Conservation (phyloP, 345 rosid species). For the Psidium friedrichsthalianum region DNA sequence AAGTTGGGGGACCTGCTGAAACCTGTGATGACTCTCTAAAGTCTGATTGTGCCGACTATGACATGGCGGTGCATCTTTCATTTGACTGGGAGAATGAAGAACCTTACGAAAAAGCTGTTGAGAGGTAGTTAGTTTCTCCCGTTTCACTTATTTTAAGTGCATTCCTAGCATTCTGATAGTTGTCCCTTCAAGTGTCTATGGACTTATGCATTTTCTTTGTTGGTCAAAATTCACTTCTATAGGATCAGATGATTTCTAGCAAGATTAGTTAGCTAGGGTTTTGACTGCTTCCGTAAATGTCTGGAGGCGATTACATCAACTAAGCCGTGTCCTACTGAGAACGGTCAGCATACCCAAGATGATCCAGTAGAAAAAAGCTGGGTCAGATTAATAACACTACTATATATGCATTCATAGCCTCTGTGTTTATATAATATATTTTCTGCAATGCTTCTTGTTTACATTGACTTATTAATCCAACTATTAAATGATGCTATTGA, state of each 20-base stretch:
- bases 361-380: background rate
- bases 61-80: constrained; percentile 66
- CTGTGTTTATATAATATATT: background rate
- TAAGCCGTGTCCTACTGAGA: background rate
- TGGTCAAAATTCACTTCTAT: background rate
- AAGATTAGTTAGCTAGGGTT: background rate
- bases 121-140: constrained; percentile 30
- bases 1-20: constrained; percentile 30
- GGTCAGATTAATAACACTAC: background rate
- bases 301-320: background rate
- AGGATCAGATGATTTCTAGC: background rate
- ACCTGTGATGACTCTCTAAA: constrained; percentile 20
- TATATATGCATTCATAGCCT: background rate
- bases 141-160: background rate
- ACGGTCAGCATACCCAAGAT: background rate
- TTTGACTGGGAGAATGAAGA: constrained; percentile 91
- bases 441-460: background rate
- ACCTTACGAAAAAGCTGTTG: constrained; percentile 85
- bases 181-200: background rate
- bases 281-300: background rate
- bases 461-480: background rate
- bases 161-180: background rate
- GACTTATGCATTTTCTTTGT: background rate
- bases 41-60: constrained; percentile 36
- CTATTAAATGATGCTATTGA: background rate